A percentile compares a stretch with the other conserved stretches of the same genome.
These are phyloP conservation scores for Metarhizium humberi DNA, from an alignment of 2,329 filamentous ascomycete genomes.

Conservation along the genomic window DNA sequence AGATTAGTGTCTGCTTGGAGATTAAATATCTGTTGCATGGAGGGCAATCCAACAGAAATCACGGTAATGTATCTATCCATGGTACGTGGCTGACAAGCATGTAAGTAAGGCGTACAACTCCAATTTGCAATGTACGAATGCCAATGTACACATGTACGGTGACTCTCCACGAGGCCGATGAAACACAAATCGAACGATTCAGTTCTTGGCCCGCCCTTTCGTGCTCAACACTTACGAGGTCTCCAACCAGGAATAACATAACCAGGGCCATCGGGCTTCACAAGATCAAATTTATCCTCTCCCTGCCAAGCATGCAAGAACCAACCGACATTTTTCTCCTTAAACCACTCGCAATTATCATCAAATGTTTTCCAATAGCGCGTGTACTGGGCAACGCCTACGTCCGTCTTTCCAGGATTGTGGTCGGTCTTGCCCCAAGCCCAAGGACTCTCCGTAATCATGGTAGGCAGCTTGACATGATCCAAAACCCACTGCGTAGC, in stretches of 20 bases:
- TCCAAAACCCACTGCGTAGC: slow-evolving; percentile 9
- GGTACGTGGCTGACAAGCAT: too few relatives aligned
- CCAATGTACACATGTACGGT: background rate
- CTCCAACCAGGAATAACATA: slow-evolving; percentile 12
- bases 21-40: background rate
- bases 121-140: background rate
- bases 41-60: background rate
- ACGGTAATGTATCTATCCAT: too few relatives aligned
- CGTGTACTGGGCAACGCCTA: slow-evolving; percentile 9
- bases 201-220: background rate
- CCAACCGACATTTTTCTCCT: slow-evolving; percentile 9
- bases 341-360: slow-evolving; percentile 12
- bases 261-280: slow-evolving; percentile 9
- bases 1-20: background rate
- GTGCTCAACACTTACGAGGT: slow-evolving; percentile 8
- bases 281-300: slow-evolving; percentile 12
- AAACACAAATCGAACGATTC: background rate
- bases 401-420: slow-evolving; percentile 9
- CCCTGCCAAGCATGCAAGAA: slow-evolving; percentile 12
- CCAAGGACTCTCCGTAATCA: slow-evolving; percentile 12
- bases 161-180: background rate
- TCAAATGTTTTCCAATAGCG: slow-evolving; percentile 12
- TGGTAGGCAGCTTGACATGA: slow-evolving; percentile 10
- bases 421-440: slow-evolving; percentile 11
- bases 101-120: background rate